Evolutionary conservation across 2,329 filamentous ascomycete species (phyloP).

Genomic region (Paecilomyces niveus): DNA sequence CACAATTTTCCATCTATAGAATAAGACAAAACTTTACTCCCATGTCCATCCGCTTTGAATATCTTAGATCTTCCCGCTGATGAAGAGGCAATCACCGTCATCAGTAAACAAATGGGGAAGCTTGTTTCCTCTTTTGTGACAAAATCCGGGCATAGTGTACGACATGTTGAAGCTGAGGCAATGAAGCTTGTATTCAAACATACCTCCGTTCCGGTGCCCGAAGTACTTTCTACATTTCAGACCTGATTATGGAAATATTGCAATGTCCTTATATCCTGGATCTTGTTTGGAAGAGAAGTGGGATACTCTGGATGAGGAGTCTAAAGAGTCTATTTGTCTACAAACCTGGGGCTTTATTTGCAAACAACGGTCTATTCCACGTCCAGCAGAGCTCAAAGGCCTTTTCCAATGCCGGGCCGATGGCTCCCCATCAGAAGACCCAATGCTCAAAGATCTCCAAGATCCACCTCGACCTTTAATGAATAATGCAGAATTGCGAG

Average conservation of each 20-base stretch:
- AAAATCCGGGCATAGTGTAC: conserved; percentile 12
- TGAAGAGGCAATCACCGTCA: conserved; percentile 6
- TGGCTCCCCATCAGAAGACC: conserved; percentile 13
- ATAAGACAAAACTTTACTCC: background rate
- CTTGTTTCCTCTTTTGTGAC: conserved; percentile 9
- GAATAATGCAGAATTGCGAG: conserved; percentile 13
- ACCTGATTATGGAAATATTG: background rate
- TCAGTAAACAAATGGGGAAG: no score
- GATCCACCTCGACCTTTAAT: conserved; percentile 11
- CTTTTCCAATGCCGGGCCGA: conserved; percentile 17
- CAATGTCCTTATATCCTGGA: no score
- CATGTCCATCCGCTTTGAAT: background rate
- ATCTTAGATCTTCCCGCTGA: background rate
- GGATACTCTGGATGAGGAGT: background rate
- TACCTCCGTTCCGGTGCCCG: conserved; percentile 12
- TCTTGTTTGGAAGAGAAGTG: no score
- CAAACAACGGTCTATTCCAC: conserved; percentile 10
- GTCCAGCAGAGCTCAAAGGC: conserved; percentile 7
- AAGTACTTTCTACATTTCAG: conserved; percentile 9
- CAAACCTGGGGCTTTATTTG: conserved; percentile 14
- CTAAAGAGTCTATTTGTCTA: conserved; percentile 11
- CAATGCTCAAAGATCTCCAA: conserved; percentile 11
- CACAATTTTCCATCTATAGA: no score
- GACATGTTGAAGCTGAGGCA: conserved; percentile 8
- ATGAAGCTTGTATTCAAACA: conserved; percentile 13